phyloP scores from a whole-genome alignment of 768 basidiomycete species.

The Suillus weaverae region DNA sequence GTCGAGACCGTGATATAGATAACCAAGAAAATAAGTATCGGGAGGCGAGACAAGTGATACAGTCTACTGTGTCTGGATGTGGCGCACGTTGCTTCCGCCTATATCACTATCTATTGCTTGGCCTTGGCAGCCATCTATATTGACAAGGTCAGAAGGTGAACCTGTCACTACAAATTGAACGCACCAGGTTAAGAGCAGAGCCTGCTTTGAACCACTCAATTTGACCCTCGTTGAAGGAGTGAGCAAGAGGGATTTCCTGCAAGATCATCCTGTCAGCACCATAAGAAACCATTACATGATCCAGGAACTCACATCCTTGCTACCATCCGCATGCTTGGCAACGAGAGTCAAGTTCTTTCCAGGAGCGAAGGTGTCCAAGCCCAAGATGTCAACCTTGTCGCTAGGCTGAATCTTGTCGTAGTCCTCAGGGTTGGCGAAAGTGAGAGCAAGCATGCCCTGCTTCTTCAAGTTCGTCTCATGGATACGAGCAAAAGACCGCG shows the following conservation, averaged over 20 bases:
- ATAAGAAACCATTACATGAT: not conserved
- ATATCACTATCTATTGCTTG: constrained; percentile 36
- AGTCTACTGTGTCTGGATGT: not conserved
- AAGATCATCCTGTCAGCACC: constrained; percentile 17
- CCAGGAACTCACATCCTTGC: constrained; percentile 51
- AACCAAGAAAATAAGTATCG: not conserved
- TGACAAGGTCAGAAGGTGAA: constrained; percentile 11
- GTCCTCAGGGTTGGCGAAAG: constrained; percentile 88
- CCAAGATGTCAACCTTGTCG: constrained; percentile 88
- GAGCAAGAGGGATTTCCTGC: constrained; percentile 74
- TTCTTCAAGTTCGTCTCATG: constrained; percentile 99
- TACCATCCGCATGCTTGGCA: constrained; percentile 81
- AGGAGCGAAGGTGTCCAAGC: constrained; percentile 85
- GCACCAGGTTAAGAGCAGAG: constrained; percentile 84
- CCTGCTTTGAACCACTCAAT: constrained; percentile 99
- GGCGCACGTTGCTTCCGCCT: not conserved
- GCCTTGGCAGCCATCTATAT: constrained; percentile 68
- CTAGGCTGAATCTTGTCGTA: constrained; percentile 89
- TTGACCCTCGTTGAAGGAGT: constrained; percentile 96
- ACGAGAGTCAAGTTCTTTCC: constrained; percentile 87
- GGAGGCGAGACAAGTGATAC: not conserved
- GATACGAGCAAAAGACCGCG: constrained; percentile 95
- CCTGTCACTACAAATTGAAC: constrained; percentile 21
- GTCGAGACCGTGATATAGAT: not conserved
- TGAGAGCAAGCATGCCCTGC: constrained; percentile 97